These are phyloP conservation scores for Seminavis robusta DNA, from an alignment of 108 stramenopile genomes.

Conservation along the genomic window DNA sequence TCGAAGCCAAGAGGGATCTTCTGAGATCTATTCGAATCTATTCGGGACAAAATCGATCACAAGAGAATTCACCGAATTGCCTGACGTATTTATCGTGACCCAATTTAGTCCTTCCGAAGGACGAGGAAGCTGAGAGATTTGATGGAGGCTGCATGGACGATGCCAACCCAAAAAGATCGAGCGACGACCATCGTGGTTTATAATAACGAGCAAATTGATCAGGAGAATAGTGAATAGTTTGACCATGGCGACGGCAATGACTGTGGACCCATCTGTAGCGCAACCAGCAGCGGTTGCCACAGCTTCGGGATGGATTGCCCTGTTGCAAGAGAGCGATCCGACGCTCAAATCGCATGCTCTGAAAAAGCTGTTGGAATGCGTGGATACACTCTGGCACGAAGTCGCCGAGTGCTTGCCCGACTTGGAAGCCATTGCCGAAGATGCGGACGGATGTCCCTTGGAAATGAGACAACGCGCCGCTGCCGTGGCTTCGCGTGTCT, in stretches of 20 bases:
- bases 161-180: too few relatives aligned
- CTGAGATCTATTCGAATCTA: too few relatives aligned
- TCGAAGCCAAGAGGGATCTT: too few relatives aligned
- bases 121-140: too few relatives aligned
- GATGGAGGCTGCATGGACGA: too few relatives aligned
- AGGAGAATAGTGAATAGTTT: too few relatives aligned
- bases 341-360: conserved; percentile 54
- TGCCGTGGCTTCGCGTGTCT: conserved; percentile 91
- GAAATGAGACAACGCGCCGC: conserved; percentile 75
- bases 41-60: too few relatives aligned
- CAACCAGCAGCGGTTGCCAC: conserved; percentile 23
- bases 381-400: conserved; percentile 84
- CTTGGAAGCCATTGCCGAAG: conserved; percentile 81
- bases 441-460: conserved; percentile 21
- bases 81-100: too few relatives aligned
- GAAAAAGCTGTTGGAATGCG: conserved; percentile 50
- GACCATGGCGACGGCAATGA: background rate
- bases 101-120: too few relatives aligned
- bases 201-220: too few relatives aligned
- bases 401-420: conserved; percentile 78
- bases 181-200: too few relatives aligned
- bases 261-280: background rate
- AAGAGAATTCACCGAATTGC: too few relatives aligned
- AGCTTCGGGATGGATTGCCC: conserved; percentile 70
- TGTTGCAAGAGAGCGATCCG: conserved; percentile 66